Percentiles rank a stretch among this genome's conserved stretches.
Conservation (phyloP, 805 yeast species). For the Scheffersomyces spartinae region DNA sequence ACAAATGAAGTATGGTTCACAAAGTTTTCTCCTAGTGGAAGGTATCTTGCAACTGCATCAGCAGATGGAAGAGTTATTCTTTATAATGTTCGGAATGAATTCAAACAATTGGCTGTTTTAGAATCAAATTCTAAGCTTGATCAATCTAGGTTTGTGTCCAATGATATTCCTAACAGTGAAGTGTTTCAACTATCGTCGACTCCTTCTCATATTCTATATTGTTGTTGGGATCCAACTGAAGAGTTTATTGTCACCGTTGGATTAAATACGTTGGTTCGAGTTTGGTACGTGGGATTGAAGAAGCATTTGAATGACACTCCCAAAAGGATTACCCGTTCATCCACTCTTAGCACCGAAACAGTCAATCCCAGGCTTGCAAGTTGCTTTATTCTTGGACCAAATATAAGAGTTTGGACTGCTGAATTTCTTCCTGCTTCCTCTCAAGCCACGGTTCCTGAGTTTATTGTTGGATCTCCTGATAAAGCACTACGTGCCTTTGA, state of each 20-base stretch:
- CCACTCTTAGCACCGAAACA: no score
- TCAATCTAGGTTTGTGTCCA: no score
- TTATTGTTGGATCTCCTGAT: slow-evolving; percentile 72
- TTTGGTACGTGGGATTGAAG: slow-evolving; percentile 63
- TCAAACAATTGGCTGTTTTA: slow-evolving; percentile 18
- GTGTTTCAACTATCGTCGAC: no score
- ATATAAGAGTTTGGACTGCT: slow-evolving; percentile 29
- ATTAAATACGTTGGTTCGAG: slow-evolving; percentile 53
- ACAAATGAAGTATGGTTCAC: slow-evolving; percentile 77
- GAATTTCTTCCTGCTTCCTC: no score
- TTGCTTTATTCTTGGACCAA: slow-evolving; percentile 30
- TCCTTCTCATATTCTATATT: no score
- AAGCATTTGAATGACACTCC: no score
- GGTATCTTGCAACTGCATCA: slow-evolving; percentile 65
- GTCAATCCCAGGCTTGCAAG: slow-evolving; percentile 14
- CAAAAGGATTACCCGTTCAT: no score
- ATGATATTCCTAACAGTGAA: no score
- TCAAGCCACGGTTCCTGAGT: no score
- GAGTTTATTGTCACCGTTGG: slow-evolving; percentile 57
- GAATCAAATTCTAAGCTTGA: no score
- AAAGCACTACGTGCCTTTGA: slow-evolving; percentile 35
- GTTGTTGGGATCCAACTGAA: slow-evolving; percentile 72
- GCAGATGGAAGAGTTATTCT: slow-evolving; percentile 52
- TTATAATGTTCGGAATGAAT: slow-evolving; percentile 46
- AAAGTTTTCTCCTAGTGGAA: slow-evolving; percentile 68